Evolutionary conservation across 2,329 filamentous ascomycete genomes (phyloP).

Genomic region (Pochonia chlamydosporia): DNA sequence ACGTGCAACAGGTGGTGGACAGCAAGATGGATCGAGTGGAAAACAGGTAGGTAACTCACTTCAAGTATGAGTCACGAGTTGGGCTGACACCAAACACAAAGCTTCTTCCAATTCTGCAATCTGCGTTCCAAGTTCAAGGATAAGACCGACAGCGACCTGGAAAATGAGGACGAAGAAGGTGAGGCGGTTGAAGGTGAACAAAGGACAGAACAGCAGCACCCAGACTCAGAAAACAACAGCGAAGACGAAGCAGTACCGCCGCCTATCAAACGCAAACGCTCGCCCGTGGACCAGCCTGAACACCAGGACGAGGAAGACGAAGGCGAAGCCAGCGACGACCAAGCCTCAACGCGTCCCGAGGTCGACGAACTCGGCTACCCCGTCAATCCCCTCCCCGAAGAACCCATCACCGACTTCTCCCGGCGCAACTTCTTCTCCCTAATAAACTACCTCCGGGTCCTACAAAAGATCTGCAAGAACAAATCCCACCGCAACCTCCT

Average conservation of each 20-base stretch:
- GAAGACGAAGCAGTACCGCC: conserved; percentile 80
- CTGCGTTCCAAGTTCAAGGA: conserved; percentile 50
- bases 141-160: conserved; percentile 22
- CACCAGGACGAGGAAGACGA: conserved; percentile 18
- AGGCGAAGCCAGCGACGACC: conserved; percentile 24
- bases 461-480: conserved; percentile 95
- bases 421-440: conserved; percentile 92
- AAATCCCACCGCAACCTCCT: conserved; percentile 93
- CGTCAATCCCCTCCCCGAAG: conserved; percentile 59
- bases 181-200: conserved; percentile 11
- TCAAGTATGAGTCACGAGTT: background rate
- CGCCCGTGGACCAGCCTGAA: conserved; percentile 30
- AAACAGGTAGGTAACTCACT: conserved; percentile 53
- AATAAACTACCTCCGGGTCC: conserved; percentile 91
- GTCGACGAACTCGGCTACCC: conserved; percentile 89
- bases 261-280: conserved; percentile 62
- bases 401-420: conserved; percentile 83
- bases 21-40: conserved; percentile 78
- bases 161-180: conserved; percentile 17
- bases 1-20: conserved; percentile 84
- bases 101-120: conserved; percentile 90
- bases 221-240: conserved; percentile 39
- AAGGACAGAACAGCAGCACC: conserved; percentile 21
- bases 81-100: conserved; percentile 28
- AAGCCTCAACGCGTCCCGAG: conserved; percentile 41